Base-by-base conservation (phyloP, 2,329 filamentous ascomycete species). In the Colletotrichum sp. region DNA sequence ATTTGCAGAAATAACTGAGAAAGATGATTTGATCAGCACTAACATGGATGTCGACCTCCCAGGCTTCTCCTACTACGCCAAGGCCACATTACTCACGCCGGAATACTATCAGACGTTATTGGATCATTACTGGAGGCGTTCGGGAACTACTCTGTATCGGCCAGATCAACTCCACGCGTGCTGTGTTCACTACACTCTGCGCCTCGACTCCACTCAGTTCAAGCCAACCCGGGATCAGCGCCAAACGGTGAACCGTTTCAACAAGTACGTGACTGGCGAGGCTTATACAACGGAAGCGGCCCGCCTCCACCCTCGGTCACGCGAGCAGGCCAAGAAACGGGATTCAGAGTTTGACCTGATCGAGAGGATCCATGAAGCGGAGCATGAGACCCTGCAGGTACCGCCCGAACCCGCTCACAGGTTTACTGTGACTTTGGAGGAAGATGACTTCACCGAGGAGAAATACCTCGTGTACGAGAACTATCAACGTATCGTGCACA, bases 111-210 rank as follows among this genome's bases (percentile, higher is more conserved):
- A 96, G 82, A 86, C 83, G 59, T 87, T 97, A 49, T 86, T 96
- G 60, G 91, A 96, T 83, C 91, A 94, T 78, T 94, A 93, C 77
- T 97, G 94, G 94, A 93, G 95, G 83, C 90, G 94, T 78, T 96
- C 92, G 49, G 92, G 91, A 18, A 91, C 86, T 32, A 87, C 95
- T 10, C 87, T 97, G 65, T 97, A 97, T 85, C 92, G 95, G 77
- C 95, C 95, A 16, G 94, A 97, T 83, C 93, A 95, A 80, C 90
- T 90, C 75, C 89, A 92, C 72, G 95, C 95, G 77, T 99, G 97
- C 82, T 99, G 97, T 84, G 96, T 96, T 60, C 96, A 98, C 82
- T 99, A 96, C 83, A 96, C 94, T 1, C 93, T 97, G 70, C 92
- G 94, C 63, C 88, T 96, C 24, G 94, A 95, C 80, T 91, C 92